Conservation (phyloP, 139 green algal species). For the Volvox reticuliferus region DNA sequence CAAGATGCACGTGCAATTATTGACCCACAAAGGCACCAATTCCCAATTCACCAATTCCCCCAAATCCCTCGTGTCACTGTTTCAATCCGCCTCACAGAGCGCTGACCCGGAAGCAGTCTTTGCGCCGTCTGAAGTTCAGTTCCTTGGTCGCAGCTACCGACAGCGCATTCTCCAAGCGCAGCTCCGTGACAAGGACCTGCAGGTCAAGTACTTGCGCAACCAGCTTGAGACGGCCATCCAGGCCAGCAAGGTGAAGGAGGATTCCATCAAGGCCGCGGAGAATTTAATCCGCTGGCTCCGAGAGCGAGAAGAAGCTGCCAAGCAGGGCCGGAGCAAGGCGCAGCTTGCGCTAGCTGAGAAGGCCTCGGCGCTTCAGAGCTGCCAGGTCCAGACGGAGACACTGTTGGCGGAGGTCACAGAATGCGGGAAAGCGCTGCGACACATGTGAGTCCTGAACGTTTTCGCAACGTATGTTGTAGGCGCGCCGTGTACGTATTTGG, state of each 20-base stretch:
- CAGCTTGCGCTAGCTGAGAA: conserved; percentile 50
- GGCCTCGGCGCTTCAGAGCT: conserved; percentile 28
- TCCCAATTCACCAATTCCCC: too few species aligned
- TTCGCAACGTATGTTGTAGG: neutral
- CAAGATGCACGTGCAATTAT: too few species aligned
- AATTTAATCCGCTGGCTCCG: conserved; percentile 5
- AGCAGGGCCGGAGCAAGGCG: conserved; percentile 46
- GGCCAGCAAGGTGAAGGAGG: conserved; percentile 12
- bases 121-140: conserved; percentile 28
- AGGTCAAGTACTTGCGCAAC: conserved; percentile 31
- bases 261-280: conserved; percentile 20
- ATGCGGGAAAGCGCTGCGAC: conserved; percentile 29
- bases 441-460: neutral
- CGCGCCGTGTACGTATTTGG: neutral
- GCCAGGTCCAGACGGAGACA: conserved; percentile 36
- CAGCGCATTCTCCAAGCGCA: conserved; percentile 36
- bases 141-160: conserved; percentile 38
- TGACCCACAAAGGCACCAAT: too few species aligned
- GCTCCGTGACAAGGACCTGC: conserved; percentile 48
- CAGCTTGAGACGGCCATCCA: conserved; percentile 37
- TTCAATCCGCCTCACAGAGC: neutral
- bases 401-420: conserved; percentile 32
- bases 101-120: neutral
- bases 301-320: conserved; percentile 30
- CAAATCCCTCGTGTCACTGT: too few species aligned